These are phyloP conservation scores for Musa acuminata DNA, from an alignment of 176 grass and related monocot species.

Conservation along the genomic window DNA sequence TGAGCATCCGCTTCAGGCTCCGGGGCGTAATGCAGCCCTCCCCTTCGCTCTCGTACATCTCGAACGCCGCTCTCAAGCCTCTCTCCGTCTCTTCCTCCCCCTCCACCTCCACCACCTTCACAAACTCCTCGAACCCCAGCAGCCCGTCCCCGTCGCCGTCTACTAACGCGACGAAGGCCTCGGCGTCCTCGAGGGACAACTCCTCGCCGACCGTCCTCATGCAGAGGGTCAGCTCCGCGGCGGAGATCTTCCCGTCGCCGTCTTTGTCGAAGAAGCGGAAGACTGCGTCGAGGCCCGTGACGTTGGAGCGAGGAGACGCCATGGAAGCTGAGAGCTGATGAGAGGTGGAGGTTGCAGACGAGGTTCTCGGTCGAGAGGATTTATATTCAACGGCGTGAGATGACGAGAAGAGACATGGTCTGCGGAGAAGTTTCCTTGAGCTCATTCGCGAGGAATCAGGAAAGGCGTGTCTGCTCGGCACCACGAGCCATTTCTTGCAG, in stretches of 20 bases:
- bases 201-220: slow-evolving; percentile 22
- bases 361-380: no score
- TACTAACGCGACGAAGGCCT: slow-evolving; percentile 18
- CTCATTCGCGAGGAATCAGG: no score
- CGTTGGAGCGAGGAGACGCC: neutral
- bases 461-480: no score
- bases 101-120: slow-evolving; percentile 12
- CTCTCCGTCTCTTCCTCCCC: slow-evolving; percentile 13
- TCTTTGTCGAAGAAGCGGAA: slow-evolving; percentile 37
- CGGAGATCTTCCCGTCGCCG: slow-evolving; percentile 54
- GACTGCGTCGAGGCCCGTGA: slow-evolving; percentile 4
- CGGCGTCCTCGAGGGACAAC: slow-evolving; percentile 27
- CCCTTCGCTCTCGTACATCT: slow-evolving; percentile 33
- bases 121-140: slow-evolving; percentile 28
- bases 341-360: no score
- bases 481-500: no score
- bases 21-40: slow-evolving; percentile 37
- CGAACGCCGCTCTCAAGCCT: slow-evolving; percentile 40
- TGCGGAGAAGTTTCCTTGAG: no score
- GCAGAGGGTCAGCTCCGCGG: slow-evolving; percentile 35
- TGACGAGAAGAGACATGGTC: no score
- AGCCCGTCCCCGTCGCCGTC: slow-evolving; percentile 37
- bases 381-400: no score
- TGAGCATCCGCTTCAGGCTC: slow-evolving; percentile 46
- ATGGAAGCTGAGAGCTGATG: neutral